Percentiles rank a stretch among this genome's conserved stretches.
These are phyloP conservation scores for Colletotrichum sp. DNA, from an alignment of 2,329 filamentous ascomycete species.

Conservation along the genomic window DNA sequence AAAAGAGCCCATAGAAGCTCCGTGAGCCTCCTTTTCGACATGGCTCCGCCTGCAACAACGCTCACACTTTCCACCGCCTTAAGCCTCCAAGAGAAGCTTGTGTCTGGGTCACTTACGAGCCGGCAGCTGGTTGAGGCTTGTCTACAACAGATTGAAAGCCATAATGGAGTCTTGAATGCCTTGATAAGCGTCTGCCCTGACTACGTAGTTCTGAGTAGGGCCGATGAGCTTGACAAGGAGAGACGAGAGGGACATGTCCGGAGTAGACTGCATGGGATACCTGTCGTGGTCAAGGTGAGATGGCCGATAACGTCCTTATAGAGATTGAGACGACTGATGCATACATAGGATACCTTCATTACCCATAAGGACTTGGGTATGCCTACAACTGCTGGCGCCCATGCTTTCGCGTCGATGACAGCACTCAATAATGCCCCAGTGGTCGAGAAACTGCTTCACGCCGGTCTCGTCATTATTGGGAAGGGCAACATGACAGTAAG, in stretches of 20 bases:
- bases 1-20: neutral
- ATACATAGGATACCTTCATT: constrained; percentile 37
- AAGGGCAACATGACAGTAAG: constrained; percentile 43
- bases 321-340: neutral
- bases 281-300: constrained; percentile 40
- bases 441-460: constrained; percentile 36
- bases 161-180: constrained; percentile 30
- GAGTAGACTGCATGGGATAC: constrained; percentile 44
- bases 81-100: constrained; percentile 9
- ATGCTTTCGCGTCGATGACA: constrained; percentile 39
- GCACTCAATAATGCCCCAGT: constrained; percentile 39
- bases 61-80: neutral
- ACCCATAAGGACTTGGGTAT: constrained; percentile 39
- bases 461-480: constrained; percentile 44
- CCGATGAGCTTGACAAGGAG: constrained; percentile 42
- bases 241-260: constrained; percentile 36
- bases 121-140: constrained; percentile 22
- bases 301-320: neutral
- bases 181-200: constrained; percentile 41
- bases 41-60: neutral
- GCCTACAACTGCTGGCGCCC: constrained; percentile 43
- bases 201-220: constrained; percentile 36
- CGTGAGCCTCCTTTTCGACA: neutral
- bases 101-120: constrained; percentile 19
- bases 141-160: constrained; percentile 26